Evolutionary conservation across 164 flowering plant species (phyloP).

Genomic region (Cinnamomum micranthum): DNA sequence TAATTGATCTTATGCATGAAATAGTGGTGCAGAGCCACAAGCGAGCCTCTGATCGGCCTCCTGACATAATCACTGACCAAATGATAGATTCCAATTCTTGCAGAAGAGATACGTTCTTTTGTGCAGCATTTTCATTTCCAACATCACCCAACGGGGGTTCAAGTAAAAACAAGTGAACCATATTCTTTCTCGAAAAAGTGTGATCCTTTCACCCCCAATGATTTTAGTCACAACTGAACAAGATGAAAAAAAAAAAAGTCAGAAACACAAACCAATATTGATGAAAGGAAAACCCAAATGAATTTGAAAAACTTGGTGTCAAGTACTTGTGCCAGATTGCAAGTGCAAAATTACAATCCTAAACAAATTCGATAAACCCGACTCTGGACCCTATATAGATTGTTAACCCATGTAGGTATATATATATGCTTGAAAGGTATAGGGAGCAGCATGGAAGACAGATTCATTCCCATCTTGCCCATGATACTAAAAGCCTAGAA

Average conservation of each 20-base stretch:
- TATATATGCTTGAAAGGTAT: too few relatives aligned
- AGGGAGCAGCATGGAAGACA: too few relatives aligned
- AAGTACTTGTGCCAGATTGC: too few relatives aligned
- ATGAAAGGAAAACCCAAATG: background rate
- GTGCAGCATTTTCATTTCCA: conserved; percentile 25
- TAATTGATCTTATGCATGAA: conserved; percentile 46
- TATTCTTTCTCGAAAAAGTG: conserved; percentile 12
- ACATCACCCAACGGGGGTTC: conserved; percentile 32
- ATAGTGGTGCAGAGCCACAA: conserved; percentile 71
- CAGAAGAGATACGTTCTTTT: conserved; percentile 35
- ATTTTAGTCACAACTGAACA: background rate
- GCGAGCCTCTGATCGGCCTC: conserved; percentile 81
- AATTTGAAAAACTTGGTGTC: background rate
- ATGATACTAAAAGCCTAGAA: too few relatives aligned
- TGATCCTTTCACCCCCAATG: background rate
- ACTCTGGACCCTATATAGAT: too few relatives aligned
- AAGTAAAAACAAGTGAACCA: conserved; percentile 53
- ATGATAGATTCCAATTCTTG: conserved; percentile 48
- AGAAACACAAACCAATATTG: background rate
- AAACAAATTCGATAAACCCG: too few relatives aligned
- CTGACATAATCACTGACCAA: conserved; percentile 48
- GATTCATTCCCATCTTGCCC: too few relatives aligned
- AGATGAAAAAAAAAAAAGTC: background rate
- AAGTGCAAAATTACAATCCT: background rate
- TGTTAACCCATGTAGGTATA: too few relatives aligned